These are phyloP conservation scores for Chrysosporium queenslandicum DNA, from an alignment of 2,329 filamentous ascomycete species.

Conservation along the genomic window DNA sequence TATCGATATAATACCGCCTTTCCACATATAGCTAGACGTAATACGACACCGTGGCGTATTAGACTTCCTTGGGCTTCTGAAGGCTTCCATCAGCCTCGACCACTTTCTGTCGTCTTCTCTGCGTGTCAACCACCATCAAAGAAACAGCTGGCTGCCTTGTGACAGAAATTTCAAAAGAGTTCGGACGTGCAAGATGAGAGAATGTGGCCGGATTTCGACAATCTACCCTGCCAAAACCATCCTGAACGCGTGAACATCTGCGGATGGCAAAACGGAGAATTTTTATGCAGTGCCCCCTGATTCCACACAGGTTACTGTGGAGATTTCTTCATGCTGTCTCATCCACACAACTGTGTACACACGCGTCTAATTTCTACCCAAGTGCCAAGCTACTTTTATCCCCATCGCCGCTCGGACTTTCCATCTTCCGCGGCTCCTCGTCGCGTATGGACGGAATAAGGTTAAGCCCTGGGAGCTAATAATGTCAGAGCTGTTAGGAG, in stretches of 20 bases:
- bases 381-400: conserved; percentile 1
- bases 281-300: conserved; percentile 2
- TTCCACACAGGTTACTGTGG: not conserved
- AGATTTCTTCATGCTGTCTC: not conserved
- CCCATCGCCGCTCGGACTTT: not conserved
- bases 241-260: not conserved
- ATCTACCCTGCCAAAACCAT: not conserved
- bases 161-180: not conserved
- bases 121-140: not conserved
- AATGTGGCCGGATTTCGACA: not conserved
- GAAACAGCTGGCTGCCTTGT: not conserved
- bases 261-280: not conserved
- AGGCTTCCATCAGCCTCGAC: conserved; percentile 16
- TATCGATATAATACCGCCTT: conserved; percentile 17
- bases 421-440: not conserved
- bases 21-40: conserved; percentile 15
- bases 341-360: not conserved
- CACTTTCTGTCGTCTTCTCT: conserved; percentile 11
- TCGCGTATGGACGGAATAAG: not conserved
- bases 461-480: not conserved
- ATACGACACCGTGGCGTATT: conserved; percentile 12
- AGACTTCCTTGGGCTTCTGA: conserved; percentile 14
- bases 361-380: not conserved
- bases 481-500: no score
- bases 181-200: not conserved